Evolutionary conservation across 2,329 filamentous ascomycete species (phyloP).

Genomic region (Exophiala alcalophila): DNA sequence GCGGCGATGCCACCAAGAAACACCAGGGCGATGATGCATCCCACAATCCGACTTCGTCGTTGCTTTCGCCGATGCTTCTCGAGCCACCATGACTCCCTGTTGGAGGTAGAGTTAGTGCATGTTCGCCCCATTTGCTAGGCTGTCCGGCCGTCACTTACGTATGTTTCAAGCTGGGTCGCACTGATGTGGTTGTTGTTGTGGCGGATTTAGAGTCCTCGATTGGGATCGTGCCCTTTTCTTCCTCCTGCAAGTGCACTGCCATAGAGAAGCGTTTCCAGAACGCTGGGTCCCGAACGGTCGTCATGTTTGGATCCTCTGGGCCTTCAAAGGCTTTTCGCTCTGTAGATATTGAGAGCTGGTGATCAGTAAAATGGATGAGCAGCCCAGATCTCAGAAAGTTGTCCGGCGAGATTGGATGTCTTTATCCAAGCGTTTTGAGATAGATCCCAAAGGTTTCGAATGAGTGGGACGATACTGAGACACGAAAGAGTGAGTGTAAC

Average conservation of each 20-base stretch:
- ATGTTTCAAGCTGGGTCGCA: slow-evolving; percentile 27
- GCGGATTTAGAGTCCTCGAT: slow-evolving; percentile 18
- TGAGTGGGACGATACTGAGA: slow-evolving; percentile 30
- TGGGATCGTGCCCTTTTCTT: slow-evolving; percentile 37
- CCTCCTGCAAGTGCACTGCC: slow-evolving; percentile 54
- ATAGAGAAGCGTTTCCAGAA: slow-evolving; percentile 61
- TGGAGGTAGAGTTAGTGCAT: slow-evolving; percentile 2
- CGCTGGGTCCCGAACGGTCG: slow-evolving; percentile 54
- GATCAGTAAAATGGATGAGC: slow-evolving; percentile 2
- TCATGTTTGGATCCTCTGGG: slow-evolving; percentile 37
- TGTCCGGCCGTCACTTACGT: slow-evolving; percentile 26
- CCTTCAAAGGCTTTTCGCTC: slow-evolving; percentile 1
- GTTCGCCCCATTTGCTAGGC: slow-evolving; percentile 7
- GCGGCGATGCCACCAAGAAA: slow-evolving; percentile 18
- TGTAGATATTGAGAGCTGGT: slow-evolving; percentile 5
- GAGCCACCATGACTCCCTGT: slow-evolving; percentile 58
- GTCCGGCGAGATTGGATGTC: slow-evolving; percentile 6
- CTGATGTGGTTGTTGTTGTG: slow-evolving; percentile 9
- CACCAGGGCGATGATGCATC: slow-evolving; percentile 34
- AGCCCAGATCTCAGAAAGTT: slow-evolving; percentile 5
- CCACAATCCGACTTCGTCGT: slow-evolving; percentile 47
- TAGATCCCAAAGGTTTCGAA: slow-evolving; percentile 12
- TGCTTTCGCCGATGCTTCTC: slow-evolving; percentile 49
- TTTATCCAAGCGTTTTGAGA: slow-evolving; percentile 11
- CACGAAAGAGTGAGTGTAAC: slow-evolving; percentile 30